A percentile compares a stretch with the other conserved stretches of the same genome.
These are phyloP conservation scores for Suhomyces tanzawaensis DNA, from an alignment of 805 yeast genomes.

Conservation along the genomic window DNA sequence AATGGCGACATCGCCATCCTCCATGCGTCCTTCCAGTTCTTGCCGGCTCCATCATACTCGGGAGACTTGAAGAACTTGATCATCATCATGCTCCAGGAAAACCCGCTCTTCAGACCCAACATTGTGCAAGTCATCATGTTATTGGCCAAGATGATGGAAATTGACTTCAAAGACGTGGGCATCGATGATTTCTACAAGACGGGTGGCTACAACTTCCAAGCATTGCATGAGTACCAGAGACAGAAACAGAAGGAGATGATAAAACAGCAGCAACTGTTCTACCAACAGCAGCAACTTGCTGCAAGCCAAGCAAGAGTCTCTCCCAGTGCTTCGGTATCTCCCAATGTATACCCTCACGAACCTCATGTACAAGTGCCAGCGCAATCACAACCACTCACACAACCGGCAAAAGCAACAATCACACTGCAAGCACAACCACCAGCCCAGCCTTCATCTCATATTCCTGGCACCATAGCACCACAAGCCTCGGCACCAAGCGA, in stretches of 20 bases:
- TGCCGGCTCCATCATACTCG: constrained; percentile 65
- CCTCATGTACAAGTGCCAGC: not conserved
- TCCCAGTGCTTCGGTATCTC: not conserved
- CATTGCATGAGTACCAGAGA: constrained; percentile 50
- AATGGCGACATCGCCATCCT: constrained; percentile 83
- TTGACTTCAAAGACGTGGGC: constrained; percentile 27
- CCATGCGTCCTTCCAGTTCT: constrained; percentile 79
- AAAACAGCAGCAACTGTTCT: constrained; percentile 38
- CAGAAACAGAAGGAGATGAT: constrained; percentile 32
- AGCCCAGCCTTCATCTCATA: not conserved
- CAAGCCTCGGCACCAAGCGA: not conserved
- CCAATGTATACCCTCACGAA: not conserved
- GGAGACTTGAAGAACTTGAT: constrained; percentile 72
- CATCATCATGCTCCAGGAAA: constrained; percentile 76
- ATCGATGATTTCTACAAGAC: constrained; percentile 45
- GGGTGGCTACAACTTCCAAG: constrained; percentile 58
- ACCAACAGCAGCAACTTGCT: constrained; percentile 20
- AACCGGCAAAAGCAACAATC: not conserved
- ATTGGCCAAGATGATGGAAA: constrained; percentile 49
- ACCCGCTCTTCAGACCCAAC: constrained; percentile 81
- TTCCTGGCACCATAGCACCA: not conserved
- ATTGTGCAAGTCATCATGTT: constrained; percentile 76
- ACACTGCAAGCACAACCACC: not conserved
- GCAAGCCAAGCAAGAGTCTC: not conserved
- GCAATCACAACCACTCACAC: not conserved